These are phyloP conservation scores for Sporothrix variecibatus DNA, from an alignment of 2,329 filamentous ascomycete genomes.

Conservation along the genomic window DNA sequence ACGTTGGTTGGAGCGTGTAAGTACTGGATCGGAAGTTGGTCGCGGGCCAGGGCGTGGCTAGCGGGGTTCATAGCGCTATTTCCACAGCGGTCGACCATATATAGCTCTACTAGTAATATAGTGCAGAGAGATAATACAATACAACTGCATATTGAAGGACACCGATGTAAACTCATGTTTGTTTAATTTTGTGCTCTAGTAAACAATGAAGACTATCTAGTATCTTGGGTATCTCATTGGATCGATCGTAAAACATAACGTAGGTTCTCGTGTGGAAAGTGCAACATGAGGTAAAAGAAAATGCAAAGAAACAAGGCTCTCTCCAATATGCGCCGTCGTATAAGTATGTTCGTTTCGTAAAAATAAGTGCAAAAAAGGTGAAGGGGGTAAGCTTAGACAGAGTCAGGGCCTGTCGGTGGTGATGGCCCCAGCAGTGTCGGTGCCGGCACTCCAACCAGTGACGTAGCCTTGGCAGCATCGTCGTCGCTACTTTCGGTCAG, in stretches of 20 bases:
- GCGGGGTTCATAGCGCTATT: conserved; percentile 7
- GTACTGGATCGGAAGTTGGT: not conserved
- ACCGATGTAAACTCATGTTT: not conserved
- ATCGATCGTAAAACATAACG: not conserved
- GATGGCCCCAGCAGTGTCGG: not conserved
- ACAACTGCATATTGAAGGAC: not conserved
- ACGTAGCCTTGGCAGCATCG: not conserved
- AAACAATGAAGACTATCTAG: not conserved
- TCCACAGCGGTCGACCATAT: not conserved
- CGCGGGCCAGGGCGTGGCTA: not conserved
- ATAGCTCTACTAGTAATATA: not conserved
- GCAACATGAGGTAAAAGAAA: not conserved
- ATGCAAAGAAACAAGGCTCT: not conserved
- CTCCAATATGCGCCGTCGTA: not conserved
- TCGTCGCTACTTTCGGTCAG: not conserved
- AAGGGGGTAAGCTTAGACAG: not conserved
- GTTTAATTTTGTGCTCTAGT: not conserved
- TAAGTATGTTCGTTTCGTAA: not conserved
- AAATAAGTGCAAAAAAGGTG: not conserved
- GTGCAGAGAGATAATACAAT: not conserved
- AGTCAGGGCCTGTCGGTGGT: not conserved
- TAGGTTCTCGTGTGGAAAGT: no score
- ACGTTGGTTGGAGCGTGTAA: not conserved
- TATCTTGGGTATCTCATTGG: not conserved
- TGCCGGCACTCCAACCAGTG: no score